Percentiles rank a stretch among this genome's conserved stretches.
Conservation (phyloP, 208 protist genomes). For the Entamoeba nuttalli region DNA sequence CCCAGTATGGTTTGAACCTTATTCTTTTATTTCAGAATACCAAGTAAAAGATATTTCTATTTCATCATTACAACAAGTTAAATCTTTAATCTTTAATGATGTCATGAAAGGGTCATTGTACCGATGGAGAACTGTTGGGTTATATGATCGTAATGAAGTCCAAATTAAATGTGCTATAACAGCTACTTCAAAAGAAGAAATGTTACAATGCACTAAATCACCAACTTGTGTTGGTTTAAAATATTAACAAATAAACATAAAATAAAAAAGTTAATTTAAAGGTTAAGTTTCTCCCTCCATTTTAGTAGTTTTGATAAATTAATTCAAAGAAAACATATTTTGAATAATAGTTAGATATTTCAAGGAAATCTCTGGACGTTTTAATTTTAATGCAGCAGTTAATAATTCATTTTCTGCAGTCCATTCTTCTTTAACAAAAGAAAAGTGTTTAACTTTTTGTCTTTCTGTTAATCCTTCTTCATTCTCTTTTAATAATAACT, state of each 20-base stretch:
- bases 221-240: background rate
- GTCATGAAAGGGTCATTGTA: background rate
- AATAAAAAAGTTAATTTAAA: too few relatives aligned
- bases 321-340: too few relatives aligned
- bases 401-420: conserved; percentile 12
- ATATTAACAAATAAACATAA: background rate
- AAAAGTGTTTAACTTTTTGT: conserved; percentile 2
- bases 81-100: background rate
- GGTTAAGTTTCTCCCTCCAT: too few relatives aligned
- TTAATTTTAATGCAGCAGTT: conserved; percentile 15
- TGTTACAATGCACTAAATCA: background rate
- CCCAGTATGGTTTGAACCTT: background rate
- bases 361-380: background rate
- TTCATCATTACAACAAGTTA: background rate
- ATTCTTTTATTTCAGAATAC: background rate
- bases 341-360: background rate
- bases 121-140: background rate
- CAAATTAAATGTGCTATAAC: background rate
- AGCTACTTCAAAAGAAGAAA: background rate
- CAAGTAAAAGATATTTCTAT: background rate
- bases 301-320: too few relatives aligned
- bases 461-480: background rate
- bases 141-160: background rate
- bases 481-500: too few relatives aligned
- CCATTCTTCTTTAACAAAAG: background rate